A percentile compares a stretch with the other conserved stretches of the same genome.
Conservation (phyloP, 176 grass and related monocot species). For the sorghum (Sorghum bicolor) region Sorghum_bicolor_NCBIv3 NC_012872.2:71918001-71918500, state of each 20-base stretch:
- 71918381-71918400: too few species aligned
- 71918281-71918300: not conserved
- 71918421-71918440: too few species aligned
- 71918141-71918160: not conserved
- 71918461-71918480: too few species aligned
- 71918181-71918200: not conserved
- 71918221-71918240: not conserved
- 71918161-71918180: not conserved
- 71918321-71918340: too few species aligned
- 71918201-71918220: too few species aligned
- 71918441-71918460: too few species aligned
- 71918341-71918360: too few species aligned
- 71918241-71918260: not conserved
- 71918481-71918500: too few species aligned
- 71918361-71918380: too few species aligned
- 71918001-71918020: not conserved
- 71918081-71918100: not conserved
- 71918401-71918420: too few species aligned
- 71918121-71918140: not conserved
- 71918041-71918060: not conserved
- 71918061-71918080: not conserved
- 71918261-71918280: too few species aligned
- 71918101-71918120: not conserved
- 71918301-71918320: not conserved
- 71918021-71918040: not conserved